phyloP scores from a whole-genome alignment of 306 rosid species.

The Cyamopsis tetragonoloba region DNA sequence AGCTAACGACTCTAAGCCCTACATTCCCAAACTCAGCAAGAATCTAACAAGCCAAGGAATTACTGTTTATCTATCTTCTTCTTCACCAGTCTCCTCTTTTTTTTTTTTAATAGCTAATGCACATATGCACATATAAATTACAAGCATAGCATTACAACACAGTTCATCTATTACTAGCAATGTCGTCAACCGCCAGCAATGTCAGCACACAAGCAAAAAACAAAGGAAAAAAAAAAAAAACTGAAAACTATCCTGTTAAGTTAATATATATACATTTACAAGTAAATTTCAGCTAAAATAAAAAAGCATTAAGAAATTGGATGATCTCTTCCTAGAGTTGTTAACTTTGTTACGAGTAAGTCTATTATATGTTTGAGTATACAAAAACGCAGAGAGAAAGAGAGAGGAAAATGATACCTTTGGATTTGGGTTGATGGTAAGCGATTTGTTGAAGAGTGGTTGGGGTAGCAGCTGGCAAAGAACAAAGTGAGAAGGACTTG shows the following conservation, averaged over 20 bases:
- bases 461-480: slow-evolving; percentile 41
- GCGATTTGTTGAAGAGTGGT: slow-evolving; percentile 65
- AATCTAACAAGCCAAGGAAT: not conserved
- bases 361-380: no score
- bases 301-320: not conserved
- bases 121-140: not conserved
- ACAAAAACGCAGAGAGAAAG: no score
- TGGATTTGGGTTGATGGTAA: slow-evolving; percentile 55
- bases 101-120: not conserved
- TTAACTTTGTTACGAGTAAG: no score
- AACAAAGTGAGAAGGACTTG: slow-evolving; percentile 48
- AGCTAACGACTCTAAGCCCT: not conserved
- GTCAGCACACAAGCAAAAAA: not conserved
- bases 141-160: not conserved
- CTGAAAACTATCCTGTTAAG: not conserved
- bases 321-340: no score
- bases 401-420: slow-evolving; percentile 38
- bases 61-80: not conserved
- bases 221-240: not conserved
- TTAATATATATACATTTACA: no score
- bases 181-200: not conserved
- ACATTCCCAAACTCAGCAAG: not conserved
- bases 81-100: not conserved
- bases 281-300: not conserved
- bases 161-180: not conserved